Percentiles rank a stretch among this genome's conserved stretches.
phyloP scores from a whole-genome alignment of 1,284 basidiomycete species.

The Laetiporus sulphureus region DNA sequence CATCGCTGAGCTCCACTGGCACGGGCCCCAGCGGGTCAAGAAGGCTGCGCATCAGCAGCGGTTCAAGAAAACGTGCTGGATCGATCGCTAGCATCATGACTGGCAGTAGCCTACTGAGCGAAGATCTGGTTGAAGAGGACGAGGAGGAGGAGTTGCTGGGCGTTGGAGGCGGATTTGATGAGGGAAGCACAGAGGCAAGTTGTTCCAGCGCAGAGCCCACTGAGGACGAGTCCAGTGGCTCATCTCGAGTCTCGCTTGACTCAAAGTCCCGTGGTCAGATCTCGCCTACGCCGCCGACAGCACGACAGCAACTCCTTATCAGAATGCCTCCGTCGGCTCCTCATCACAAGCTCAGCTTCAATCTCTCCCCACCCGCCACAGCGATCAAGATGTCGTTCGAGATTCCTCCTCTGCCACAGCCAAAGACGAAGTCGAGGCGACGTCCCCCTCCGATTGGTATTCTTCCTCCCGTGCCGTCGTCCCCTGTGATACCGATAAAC shows the following conservation, averaged over 20 bases:
- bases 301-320: constrained; percentile 21
- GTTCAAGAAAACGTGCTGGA: constrained; percentile 57
- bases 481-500: constrained; percentile 29
- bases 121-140: constrained; percentile 75
- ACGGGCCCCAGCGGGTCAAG: constrained; percentile 61
- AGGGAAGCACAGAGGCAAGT: constrained; percentile 32
- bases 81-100: constrained; percentile 66
- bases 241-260: constrained; percentile 22
- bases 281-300: constrained; percentile 21
- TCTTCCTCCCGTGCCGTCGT: constrained; percentile 65
- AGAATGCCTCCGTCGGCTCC: constrained; percentile 45
- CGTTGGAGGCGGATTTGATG: constrained; percentile 60
- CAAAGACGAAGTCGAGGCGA: constrained; percentile 43
- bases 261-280: constrained; percentile 13
- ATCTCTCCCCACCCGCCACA: constrained; percentile 31
- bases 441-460: constrained; percentile 53
- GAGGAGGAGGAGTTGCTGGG: constrained; percentile 67
- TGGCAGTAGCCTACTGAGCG: constrained; percentile 62
- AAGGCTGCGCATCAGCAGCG: constrained; percentile 57
- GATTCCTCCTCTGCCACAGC: constrained; percentile 28
- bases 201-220: constrained; percentile 33
- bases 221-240: constrained; percentile 30
- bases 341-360: constrained; percentile 26
- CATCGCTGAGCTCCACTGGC: constrained; percentile 53
- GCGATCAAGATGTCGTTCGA: constrained; percentile 45